Conservation (phyloP, 805 yeast genomes). For the Sugiyamaella lignohabitans region DNA sequence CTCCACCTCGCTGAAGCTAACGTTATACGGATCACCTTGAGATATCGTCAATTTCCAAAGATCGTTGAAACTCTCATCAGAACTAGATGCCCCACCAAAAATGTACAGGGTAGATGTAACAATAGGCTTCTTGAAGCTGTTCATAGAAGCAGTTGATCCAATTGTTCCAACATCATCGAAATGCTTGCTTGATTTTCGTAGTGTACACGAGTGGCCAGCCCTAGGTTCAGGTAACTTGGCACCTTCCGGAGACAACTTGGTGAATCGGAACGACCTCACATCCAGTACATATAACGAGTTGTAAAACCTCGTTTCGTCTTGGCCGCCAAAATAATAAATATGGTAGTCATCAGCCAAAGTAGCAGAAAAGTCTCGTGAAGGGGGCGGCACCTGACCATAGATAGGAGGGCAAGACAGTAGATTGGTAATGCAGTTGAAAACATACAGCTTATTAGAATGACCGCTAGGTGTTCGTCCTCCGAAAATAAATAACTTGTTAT, state of each 20-base stretch:
- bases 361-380: slow-evolving; percentile 14
- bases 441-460: slow-evolving; percentile 13
- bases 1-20: slow-evolving; percentile 15
- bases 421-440: slow-evolving; percentile 19
- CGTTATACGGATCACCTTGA: slow-evolving; percentile 9
- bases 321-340: slow-evolving; percentile 23
- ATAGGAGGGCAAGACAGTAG: slow-evolving; percentile 12
- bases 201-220: slow-evolving; percentile 16
- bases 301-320: slow-evolving; percentile 8
- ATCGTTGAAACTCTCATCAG: slow-evolving; percentile 15
- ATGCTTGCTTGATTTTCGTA: background rate
- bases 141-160: background rate
- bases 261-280: slow-evolving; percentile 10
- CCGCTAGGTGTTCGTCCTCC: slow-evolving; percentile 22
- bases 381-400: slow-evolving; percentile 15
- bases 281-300: slow-evolving; percentile 17
- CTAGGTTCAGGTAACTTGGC: slow-evolving; percentile 15
- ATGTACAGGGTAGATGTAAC: slow-evolving; percentile 13
- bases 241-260: slow-evolving; percentile 10
- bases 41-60: slow-evolving; percentile 18
- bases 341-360: slow-evolving; percentile 6
- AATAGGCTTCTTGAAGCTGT: background rate
- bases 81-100: slow-evolving; percentile 19
- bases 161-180: background rate
- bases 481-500: slow-evolving; percentile 17